These are phyloP conservation scores for Leersia perrieri DNA, from an alignment of 176 grass and related monocot genomes.

Conservation along the genomic window DNA sequence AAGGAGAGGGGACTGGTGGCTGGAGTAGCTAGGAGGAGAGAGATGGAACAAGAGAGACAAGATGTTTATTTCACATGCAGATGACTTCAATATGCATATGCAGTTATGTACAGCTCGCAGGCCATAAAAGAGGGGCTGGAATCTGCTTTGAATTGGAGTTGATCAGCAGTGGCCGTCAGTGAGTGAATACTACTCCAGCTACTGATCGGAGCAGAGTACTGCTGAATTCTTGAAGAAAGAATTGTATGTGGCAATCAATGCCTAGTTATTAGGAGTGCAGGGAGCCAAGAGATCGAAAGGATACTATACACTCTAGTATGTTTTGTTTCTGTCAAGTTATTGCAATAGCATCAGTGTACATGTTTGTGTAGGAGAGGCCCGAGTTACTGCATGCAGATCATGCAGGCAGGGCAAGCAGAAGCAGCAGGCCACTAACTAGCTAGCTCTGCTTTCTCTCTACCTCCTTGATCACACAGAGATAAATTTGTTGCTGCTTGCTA, in stretches of 20 bases:
- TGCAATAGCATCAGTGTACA: constrained; percentile 21
- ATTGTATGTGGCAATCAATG: constrained; percentile 35
- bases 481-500: constrained; percentile 14
- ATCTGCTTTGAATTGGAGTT: constrained; percentile 54
- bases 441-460: background rate
- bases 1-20: background rate
- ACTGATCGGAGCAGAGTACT: constrained; percentile 26
- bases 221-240: constrained; percentile 40
- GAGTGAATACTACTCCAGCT: constrained; percentile 41
- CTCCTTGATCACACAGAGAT: constrained; percentile 13
- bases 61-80: constrained; percentile 59
- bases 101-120: constrained; percentile 9
- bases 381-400: constrained; percentile 40
- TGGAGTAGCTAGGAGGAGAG: background rate
- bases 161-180: constrained; percentile 32
- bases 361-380: constrained; percentile 20
- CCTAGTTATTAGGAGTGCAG: constrained; percentile 39
- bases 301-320: no score
- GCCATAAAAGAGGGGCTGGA: constrained; percentile 29
- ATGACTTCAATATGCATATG: constrained; percentile 49
- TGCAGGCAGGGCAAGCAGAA: background rate
- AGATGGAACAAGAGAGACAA: constrained; percentile 48
- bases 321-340: constrained; percentile 45
- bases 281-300: constrained; percentile 9
- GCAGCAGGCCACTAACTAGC: background rate